These are phyloP conservation scores for Claviceps sorghi DNA, from an alignment of 2,329 filamentous ascomycete species.

Conservation along the genomic window DNA sequence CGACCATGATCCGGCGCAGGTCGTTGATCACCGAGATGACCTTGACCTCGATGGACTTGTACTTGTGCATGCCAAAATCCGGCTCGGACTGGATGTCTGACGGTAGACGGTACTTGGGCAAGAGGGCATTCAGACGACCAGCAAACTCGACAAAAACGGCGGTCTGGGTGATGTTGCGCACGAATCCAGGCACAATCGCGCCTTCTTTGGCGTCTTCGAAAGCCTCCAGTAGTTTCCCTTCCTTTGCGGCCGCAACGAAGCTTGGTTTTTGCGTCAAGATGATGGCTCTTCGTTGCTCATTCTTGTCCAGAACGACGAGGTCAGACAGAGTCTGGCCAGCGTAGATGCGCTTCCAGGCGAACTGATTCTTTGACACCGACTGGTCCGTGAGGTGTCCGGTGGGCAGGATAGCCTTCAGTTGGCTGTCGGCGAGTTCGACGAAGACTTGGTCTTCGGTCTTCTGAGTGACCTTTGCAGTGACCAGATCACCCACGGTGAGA, in stretches of 20 bases:
- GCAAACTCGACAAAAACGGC: slow-evolving; percentile 84
- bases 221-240: slow-evolving; percentile 53
- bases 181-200: slow-evolving; percentile 58
- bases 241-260: slow-evolving; percentile 59
- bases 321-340: slow-evolving; percentile 73
- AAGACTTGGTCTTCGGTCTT: slow-evolving; percentile 64
- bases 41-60: slow-evolving; percentile 60
- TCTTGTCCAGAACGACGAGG: slow-evolving; percentile 76
- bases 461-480: slow-evolving; percentile 67
- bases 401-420: slow-evolving; percentile 64
- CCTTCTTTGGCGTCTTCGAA: slow-evolving; percentile 61
- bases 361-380: slow-evolving; percentile 60
- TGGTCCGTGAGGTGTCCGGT: slow-evolving; percentile 75
- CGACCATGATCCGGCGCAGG: slow-evolving; percentile 51
- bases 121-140: slow-evolving; percentile 58
- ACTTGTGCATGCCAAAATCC: slow-evolving; percentile 64
- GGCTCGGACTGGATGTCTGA: slow-evolving; percentile 52
- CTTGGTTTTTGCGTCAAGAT: slow-evolving; percentile 71
- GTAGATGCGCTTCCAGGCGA: slow-evolving; percentile 64
- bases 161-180: slow-evolving; percentile 68
- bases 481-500: slow-evolving; percentile 57
- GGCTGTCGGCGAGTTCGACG: slow-evolving; percentile 59
- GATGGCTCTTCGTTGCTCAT: slow-evolving; percentile 60
- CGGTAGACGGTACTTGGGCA: slow-evolving; percentile 66
- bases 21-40: slow-evolving; percentile 59